These are phyloP conservation scores for Choanephora cucurbitarum DNA, from an alignment of 371 early-diverging fungal species.

Conservation along the genomic window DNA sequence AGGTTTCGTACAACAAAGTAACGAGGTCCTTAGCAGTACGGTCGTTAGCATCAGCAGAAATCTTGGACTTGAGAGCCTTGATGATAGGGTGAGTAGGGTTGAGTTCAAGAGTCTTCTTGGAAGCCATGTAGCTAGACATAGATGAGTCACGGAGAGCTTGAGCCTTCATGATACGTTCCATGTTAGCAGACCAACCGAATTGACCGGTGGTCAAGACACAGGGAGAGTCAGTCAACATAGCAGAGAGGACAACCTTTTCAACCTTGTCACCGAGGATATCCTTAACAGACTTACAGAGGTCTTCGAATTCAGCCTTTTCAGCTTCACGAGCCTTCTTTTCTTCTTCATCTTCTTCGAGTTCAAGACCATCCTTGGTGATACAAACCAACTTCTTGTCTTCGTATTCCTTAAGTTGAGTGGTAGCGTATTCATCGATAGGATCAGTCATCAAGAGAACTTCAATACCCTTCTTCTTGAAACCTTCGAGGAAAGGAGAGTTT, in stretches of 20 bases:
- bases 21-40: conserved; percentile 96
- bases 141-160: conserved; percentile 97
- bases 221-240: conserved; percentile 94
- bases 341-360: conserved; percentile 96
- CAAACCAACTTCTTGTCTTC: conserved; percentile 98
- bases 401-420: conserved; percentile 98
- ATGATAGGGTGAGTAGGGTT: conserved; percentile 96
- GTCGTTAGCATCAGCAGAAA: conserved; percentile 91
- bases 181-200: conserved; percentile 99
- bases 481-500: conserved; percentile 98
- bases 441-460: conserved; percentile 95
- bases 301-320: conserved; percentile 80
- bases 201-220: conserved; percentile 98
- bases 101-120: conserved; percentile 98
- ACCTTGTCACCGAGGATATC: conserved; percentile 95
- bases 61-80: conserved; percentile 89
- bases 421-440: conserved; percentile 94
- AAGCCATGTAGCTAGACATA: conserved; percentile 97
- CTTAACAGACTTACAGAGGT: conserved; percentile 84
- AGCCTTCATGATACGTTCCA: conserved; percentile 99
- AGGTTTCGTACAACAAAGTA: conserved; percentile 91
- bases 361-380: conserved; percentile 98
- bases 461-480: conserved; percentile 96
- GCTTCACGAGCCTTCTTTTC: conserved; percentile 92
- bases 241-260: conserved; percentile 96